Evolutionary conservation across 306 rosid genomes (phyloP), one percentile per base, ranked within the genome.

Genomic region (Hippophae tibetana): DNA sequence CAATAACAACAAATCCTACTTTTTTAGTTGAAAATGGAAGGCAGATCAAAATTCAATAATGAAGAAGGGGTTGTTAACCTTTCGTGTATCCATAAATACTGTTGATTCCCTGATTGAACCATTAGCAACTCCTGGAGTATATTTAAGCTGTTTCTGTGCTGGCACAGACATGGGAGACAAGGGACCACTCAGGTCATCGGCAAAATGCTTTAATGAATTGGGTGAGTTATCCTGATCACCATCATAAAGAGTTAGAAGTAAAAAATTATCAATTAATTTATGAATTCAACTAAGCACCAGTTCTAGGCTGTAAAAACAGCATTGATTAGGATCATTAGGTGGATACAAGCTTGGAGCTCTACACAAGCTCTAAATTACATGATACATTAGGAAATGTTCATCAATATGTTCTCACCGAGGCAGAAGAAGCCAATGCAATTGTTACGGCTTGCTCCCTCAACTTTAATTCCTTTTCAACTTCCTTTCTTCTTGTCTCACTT

Each of bases 401-500:
- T 18, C 7, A 38, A 54, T 31, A 58, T 47, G 56, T 62, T 71
- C 95, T 86, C 73, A 92, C 97, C 62, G 90, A 71, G 43, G 87
- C 64, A 57, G 95, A 74, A 40, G 99, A 73, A 57, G 90, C 90
- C 82, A 93, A 79, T 71, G 89, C 72, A 69, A 77, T 58, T 43
- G 84, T 71, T 52, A 62, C 80, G 50, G 76, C 81, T 82, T 93
- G 96, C 74, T 93, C 99, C 77, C 99, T 89, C 79, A 76, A 69
- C 78, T 77, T 89, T 13, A 86, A 82, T 71, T 93, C 99, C 74
- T 89, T 89, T 80, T 93, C 99, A 58, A 75, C 78, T 77, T 93
- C 99, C 81, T 84, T 93, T 79, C 90, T 84, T 58, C 87, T 78
- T 66, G 82, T 76, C 80, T 93, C 99, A 72, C 99, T 93, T 77